Evolutionary conservation across 1,139 yeast genomes (phyloP).

Genomic region (Hanseniaspora gamundiae): DNA sequence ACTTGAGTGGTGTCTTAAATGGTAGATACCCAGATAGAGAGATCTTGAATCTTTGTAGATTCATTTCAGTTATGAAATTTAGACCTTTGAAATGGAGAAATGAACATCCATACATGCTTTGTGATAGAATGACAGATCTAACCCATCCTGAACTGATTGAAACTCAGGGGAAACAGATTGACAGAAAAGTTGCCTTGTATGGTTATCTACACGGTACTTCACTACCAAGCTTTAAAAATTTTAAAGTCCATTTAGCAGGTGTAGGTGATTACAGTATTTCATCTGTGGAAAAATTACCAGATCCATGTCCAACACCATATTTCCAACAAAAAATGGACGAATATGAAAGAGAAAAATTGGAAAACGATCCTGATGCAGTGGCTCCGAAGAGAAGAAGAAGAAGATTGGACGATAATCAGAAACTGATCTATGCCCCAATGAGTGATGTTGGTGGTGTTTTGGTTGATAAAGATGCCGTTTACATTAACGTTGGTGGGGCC

Average conservation of each 20-base stretch:
- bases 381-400: conserved; percentile 65
- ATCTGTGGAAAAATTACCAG: conserved; percentile 80
- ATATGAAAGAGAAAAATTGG: conserved; percentile 47
- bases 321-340: conserved; percentile 80
- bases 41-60: conserved; percentile 78
- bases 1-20: conserved; percentile 88
- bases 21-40: conserved; percentile 98
- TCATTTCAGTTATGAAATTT: conserved; percentile 94
- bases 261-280: conserved; percentile 78
- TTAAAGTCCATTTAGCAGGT: conserved; percentile 89
- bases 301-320: conserved; percentile 97
- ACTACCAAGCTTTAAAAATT: conserved; percentile 47
- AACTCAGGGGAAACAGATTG: conserved; percentile 60
- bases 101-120: conserved; percentile 88
- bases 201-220: conserved; percentile 96
- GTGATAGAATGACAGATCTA: conserved; percentile 88
- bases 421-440: conserved; percentile 96
- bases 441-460: conserved; percentile 97
- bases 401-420: conserved; percentile 86
- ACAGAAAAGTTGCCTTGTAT: conserved; percentile 80
- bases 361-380: conserved; percentile 19
- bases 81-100: conserved; percentile 98
- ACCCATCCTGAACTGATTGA: conserved; percentile 84
- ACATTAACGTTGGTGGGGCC: conserved; percentile 71
- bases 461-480: conserved; percentile 94